These are phyloP conservation scores for Citrullus amarus DNA, from an alignment of 306 rosid species.

Conservation along the genomic window DNA sequence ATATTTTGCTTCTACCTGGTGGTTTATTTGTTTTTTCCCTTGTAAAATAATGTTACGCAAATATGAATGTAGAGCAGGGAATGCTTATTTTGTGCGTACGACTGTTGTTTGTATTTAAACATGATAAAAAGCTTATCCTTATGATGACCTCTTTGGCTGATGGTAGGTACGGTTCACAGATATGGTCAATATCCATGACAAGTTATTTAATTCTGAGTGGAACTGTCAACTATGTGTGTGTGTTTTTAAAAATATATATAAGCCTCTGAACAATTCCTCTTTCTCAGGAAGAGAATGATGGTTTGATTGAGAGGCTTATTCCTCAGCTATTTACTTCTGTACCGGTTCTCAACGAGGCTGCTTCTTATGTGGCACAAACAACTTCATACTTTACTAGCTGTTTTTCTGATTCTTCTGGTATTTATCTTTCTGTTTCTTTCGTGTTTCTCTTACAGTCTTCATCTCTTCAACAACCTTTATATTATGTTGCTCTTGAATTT, in stretches of 20 bases:
- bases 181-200: not conserved
- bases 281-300: conserved; percentile 34
- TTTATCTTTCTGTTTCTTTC: conserved; percentile 9
- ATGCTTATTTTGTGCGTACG: not conserved
- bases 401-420: conserved; percentile 80
- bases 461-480: not conserved
- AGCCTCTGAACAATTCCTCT: conserved; percentile 3
- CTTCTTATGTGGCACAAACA: conserved; percentile 77
- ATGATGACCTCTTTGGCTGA: not conserved
- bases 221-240: not conserved
- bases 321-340: conserved; percentile 78
- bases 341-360: conserved; percentile 80
- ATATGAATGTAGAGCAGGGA: not conserved
- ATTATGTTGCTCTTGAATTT: not conserved
- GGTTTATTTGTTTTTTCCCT: not conserved
- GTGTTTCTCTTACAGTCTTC: not conserved
- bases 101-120: not conserved
- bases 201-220: not conserved
- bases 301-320: conserved; percentile 41
- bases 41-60: not conserved
- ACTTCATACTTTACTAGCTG: conserved; percentile 70
- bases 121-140: not conserved
- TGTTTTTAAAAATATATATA: not conserved
- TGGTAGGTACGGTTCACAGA: not conserved
- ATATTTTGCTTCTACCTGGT: not conserved